Evolutionary conservation across 2,329 filamentous ascomycete species (phyloP).

Genomic region (Rutstroemia sp.): DNA sequence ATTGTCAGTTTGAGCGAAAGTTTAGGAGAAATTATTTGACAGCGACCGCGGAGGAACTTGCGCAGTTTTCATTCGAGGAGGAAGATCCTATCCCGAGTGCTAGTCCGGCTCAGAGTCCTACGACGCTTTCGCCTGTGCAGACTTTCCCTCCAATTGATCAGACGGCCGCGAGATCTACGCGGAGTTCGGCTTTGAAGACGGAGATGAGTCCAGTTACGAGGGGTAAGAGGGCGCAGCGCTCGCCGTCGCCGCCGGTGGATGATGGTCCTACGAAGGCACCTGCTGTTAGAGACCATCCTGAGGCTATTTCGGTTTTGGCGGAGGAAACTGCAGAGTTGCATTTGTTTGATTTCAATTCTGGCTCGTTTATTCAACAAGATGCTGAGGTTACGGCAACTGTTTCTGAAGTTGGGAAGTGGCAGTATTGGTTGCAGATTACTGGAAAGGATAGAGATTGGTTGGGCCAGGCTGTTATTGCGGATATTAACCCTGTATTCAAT

Average conservation of each 20-base stretch:
- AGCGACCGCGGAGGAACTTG: constrained; percentile 73
- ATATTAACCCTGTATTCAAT: constrained; percentile 98
- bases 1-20: constrained; percentile 98
- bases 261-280: constrained; percentile 51
- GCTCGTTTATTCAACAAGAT: constrained; percentile 59
- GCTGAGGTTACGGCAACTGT: constrained; percentile 69
- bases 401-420: constrained; percentile 81
- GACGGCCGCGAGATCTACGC: constrained; percentile 22
- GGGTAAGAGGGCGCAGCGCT: constrained; percentile 12
- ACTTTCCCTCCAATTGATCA: constrained; percentile 18
- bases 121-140: constrained; percentile 26
- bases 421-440: constrained; percentile 89
- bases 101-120: constrained; percentile 50
- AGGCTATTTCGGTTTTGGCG: constrained; percentile 63
- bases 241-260: constrained; percentile 26
- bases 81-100: constrained; percentile 57
- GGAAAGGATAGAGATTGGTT: constrained; percentile 75
- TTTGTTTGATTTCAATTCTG: constrained; percentile 83
- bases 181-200: constrained; percentile 42
- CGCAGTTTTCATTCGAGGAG: constrained; percentile 71
- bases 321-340: constrained; percentile 80
- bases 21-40: constrained; percentile 73
- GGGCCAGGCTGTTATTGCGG: constrained; percentile 74
- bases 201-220: constrained; percentile 14
- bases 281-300: constrained; percentile 53